Evolutionary conservation across 768 basidiomycete species (phyloP), one percentile per base, ranked within the genome.

Genomic region (Crucibulum laeve): DNA sequence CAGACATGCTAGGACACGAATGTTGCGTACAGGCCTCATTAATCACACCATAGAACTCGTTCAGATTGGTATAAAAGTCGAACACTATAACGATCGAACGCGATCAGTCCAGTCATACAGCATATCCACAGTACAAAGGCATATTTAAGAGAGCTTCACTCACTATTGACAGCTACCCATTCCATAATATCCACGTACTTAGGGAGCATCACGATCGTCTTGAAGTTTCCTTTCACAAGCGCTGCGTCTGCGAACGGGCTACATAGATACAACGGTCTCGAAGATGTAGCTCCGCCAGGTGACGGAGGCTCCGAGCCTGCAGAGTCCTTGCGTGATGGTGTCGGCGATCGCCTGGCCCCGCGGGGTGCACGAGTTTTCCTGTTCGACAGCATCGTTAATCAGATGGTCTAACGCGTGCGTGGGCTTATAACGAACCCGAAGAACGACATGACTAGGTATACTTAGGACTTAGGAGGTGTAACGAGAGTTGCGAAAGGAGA

Each of bases 161-260:
- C 54, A 95, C 93, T 80, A 56, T 95, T 95, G 33, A 92, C 87
- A 8, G 92, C 93, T 22, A 95, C 93, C 93, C 93, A 96, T 60
- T 96, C 93, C 77, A 91, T 94, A 45, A 91, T 84, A 59, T 95
- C 91, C 22, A 90, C 86, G 54, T 94, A 96, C 62, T 95, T 96
- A 5, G 95, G 95, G 42, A 92, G 76, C 67, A 92, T 87, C 45
- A 97, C 93, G 55, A 98, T 97, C 3, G 93, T 96, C 71, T 95
- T 97, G 73, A 96, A 97, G 65, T 93, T 96, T 18, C 95, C 95
- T 63, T 95, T 97, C 46, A 98, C 94, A 34, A 98, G 76, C 0
- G 95, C 91, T 1, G 92, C 87, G 54, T 95, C 93, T 43, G 88
- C 91, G 62, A 98, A 98, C 3, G 94, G 94, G 42, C 88, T 87